phyloP scores from a whole-genome alignment of 257 asterid genomes.

The Gentiana macrophylla region DNA sequence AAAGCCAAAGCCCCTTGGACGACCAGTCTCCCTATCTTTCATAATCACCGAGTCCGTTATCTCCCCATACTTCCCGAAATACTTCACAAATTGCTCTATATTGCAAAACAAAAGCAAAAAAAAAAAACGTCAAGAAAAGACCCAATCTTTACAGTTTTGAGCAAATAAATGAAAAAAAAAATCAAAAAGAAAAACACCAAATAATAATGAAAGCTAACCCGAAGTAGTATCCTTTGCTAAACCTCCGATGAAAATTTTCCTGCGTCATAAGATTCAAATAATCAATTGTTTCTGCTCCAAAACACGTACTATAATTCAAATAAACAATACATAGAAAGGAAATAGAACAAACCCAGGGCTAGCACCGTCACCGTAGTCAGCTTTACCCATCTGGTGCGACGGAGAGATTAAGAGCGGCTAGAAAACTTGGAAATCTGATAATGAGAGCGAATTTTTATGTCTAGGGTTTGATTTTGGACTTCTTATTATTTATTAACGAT shows the following conservation, averaged over 20 bases:
- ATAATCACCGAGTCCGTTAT: constrained; percentile 92
- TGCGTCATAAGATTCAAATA: constrained; percentile 13
- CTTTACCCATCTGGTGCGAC: constrained; percentile 41
- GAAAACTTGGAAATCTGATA: too few species aligned
- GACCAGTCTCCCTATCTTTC: constrained; percentile 86
- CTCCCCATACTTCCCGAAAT: constrained; percentile 95
- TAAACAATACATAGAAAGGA: not conserved
- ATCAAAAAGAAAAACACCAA: not conserved
- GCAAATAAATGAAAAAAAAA: not conserved
- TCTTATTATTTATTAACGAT: too few species aligned
- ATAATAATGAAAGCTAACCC: constrained; percentile 27
- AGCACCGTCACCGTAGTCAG: constrained; percentile 88
- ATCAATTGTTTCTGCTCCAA: not conserved
- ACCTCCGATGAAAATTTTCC: constrained; percentile 93
- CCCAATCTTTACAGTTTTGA: too few species aligned
- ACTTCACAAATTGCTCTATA: constrained; percentile 70
- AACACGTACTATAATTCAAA: not conserved
- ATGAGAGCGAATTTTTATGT: too few species aligned
- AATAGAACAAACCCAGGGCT: constrained; percentile 68
- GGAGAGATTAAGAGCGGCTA: too few species aligned
- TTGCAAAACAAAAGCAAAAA: not conserved
- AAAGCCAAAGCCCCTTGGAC: constrained; percentile 94
- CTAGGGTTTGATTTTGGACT: too few species aligned
- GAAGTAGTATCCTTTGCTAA: constrained; percentile 71
- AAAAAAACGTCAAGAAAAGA: not conserved